Evolutionary conservation across 177 flowering plant genomes (phyloP).

Genomic region (Vitis hybrid): DNA sequence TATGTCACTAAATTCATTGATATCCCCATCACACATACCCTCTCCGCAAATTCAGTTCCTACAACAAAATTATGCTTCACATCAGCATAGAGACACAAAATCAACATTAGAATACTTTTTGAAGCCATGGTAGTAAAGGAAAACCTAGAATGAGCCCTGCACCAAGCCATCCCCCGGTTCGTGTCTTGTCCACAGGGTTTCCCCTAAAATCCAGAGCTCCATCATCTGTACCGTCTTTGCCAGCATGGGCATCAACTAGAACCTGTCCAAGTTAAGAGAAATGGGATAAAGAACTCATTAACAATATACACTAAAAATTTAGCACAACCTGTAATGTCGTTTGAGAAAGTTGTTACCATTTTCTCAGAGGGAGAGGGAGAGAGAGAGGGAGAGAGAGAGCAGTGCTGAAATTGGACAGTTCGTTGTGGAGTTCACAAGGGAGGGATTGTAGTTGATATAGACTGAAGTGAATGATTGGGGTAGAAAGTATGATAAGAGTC

Average conservation of each 20-base stretch:
- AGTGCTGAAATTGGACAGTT: no score
- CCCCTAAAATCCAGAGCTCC: slow-evolving; percentile 53
- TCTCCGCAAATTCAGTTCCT: slow-evolving; percentile 88
- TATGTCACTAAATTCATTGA: slow-evolving; percentile 93
- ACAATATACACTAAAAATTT: neutral
- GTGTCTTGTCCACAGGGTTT: slow-evolving; percentile 63
- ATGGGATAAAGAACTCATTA: slow-evolving; percentile 1
- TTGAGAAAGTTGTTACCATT: slow-evolving; percentile 7
- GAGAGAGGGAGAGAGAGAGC: neutral
- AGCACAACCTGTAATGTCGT: neutral
- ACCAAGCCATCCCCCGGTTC: slow-evolving; percentile 86
- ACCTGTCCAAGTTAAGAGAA: slow-evolving; percentile 37
- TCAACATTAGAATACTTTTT: neutral
- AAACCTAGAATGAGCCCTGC: slow-evolving; percentile 87
- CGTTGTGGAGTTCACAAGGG: no score
- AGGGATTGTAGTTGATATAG: no score
- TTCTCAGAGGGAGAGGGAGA: neutral
- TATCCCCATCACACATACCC: slow-evolving; percentile 82
- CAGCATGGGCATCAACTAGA: slow-evolving; percentile 29
- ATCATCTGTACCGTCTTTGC: slow-evolving; percentile 25
- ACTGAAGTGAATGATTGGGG: no score
- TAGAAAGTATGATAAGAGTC: no score
- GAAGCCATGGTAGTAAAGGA: neutral
- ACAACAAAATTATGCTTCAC: slow-evolving; percentile 1
- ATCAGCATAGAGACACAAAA: neutral